phyloP scores from a whole-genome alignment of 2,329 filamentous ascomycete genomes.

The Chalara sp. region DNA sequence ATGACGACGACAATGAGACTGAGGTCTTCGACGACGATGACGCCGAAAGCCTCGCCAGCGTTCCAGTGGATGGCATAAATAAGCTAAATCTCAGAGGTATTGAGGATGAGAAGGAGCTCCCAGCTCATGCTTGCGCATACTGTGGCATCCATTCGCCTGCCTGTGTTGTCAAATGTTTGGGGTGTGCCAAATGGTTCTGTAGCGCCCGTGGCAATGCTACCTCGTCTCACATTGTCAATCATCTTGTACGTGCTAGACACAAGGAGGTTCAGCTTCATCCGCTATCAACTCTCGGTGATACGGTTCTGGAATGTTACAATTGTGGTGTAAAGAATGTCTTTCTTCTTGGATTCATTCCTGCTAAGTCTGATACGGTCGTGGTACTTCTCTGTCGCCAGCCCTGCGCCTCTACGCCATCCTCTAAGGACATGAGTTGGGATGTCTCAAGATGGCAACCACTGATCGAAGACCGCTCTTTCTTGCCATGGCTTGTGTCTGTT shows the following conservation, averaged over 20 bases:
- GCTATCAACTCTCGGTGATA: slow-evolving; percentile 87
- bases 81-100: slow-evolving; percentile 51
- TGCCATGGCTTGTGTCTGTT: slow-evolving; percentile 84
- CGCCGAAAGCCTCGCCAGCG: slow-evolving; percentile 65
- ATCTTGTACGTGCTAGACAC: slow-evolving; percentile 92
- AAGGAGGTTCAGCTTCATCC: slow-evolving; percentile 98
- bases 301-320: slow-evolving; percentile 96
- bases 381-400: slow-evolving; percentile 94
- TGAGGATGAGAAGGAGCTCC: slow-evolving; percentile 86
- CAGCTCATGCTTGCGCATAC: slow-evolving; percentile 94
- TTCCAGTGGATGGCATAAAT: slow-evolving; percentile 69
- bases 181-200: slow-evolving; percentile 98
- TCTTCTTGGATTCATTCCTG: slow-evolving; percentile 92
- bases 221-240: slow-evolving; percentile 97
- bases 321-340: slow-evolving; percentile 99
- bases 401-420: slow-evolving; percentile 88
- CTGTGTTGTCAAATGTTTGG: slow-evolving; percentile 92
- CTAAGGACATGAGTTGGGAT: slow-evolving; percentile 99
- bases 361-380: slow-evolving; percentile 96
- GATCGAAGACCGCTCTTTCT: slow-evolving; percentile 92
- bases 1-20: slow-evolving; percentile 85
- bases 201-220: slow-evolving; percentile 94
- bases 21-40: slow-evolving; percentile 82
- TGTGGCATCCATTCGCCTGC: slow-evolving; percentile 95
- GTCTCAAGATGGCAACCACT: slow-evolving; percentile 95